Percentiles rank a stretch among this genome's conserved stretches.
phyloP scores from a whole-genome alignment of 2,329 filamentous ascomycete genomes.

The Alternaria gansuensis region DNA sequence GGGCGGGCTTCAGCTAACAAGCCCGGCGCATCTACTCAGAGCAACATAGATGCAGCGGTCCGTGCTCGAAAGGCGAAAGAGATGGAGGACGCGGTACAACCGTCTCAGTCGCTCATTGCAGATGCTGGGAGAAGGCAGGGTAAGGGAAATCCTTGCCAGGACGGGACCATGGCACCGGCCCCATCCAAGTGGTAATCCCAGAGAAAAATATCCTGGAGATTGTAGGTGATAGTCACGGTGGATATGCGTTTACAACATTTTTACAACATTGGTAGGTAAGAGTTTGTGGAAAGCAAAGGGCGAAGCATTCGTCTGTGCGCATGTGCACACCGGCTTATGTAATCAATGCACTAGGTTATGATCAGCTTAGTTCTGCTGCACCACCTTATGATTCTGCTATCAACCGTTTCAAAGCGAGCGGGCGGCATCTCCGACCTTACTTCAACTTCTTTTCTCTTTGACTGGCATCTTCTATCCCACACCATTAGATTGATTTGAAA shows the following conservation, averaged over 20 bases:
- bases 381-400: background rate
- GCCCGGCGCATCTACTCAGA: background rate
- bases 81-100: background rate
- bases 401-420: background rate
- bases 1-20: slow-evolving; percentile 5
- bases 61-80: slow-evolving; percentile 1
- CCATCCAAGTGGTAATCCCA: too few species aligned
- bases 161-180: too few species aligned
- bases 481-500: too few species aligned
- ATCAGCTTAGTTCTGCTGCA: background rate
- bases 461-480: too few species aligned
- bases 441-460: background rate
- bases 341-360: too few species aligned
- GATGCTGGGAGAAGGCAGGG: background rate
- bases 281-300: background rate
- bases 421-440: background rate
- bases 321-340: background rate
- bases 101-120: background rate
- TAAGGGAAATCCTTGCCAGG: background rate
- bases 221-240: too few species aligned
- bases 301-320: background rate
- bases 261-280: background rate
- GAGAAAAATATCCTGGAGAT: background rate
- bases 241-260: too few species aligned
- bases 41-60: background rate